These are phyloP conservation scores for Penicillium soppii DNA, from an alignment of 495 filamentous ascomycete genomes.

Conservation along the genomic window DNA sequence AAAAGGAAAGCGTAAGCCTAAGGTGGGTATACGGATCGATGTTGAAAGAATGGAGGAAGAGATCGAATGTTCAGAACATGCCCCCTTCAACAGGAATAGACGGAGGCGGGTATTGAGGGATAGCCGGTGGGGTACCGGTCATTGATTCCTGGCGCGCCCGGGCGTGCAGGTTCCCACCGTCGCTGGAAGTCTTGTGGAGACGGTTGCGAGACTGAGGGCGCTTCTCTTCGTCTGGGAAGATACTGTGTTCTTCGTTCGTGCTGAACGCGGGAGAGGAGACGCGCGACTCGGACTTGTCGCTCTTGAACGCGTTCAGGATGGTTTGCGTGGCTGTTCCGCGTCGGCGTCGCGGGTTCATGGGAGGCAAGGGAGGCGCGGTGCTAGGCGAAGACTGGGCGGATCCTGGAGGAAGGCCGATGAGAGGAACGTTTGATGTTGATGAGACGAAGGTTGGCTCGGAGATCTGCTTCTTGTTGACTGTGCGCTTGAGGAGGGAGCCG, in stretches of 20 bases:
- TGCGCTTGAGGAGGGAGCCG: slow-evolving; percentile 53
- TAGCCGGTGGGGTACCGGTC: slow-evolving; percentile 30
- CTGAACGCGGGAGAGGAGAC: slow-evolving; percentile 25
- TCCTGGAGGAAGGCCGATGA: slow-evolving; percentile 58
- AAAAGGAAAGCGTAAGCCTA: slow-evolving; percentile 2
- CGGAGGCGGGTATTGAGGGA: slow-evolving; percentile 40
- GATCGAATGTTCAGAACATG: slow-evolving; percentile 37
- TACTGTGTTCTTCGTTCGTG: slow-evolving; percentile 44
- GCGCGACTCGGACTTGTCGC: slow-evolving; percentile 34
- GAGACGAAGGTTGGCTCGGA: slow-evolving; percentile 83
- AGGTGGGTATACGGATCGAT: slow-evolving; percentile 4
- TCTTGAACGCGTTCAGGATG: slow-evolving; percentile 51
- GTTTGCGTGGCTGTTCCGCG: slow-evolving; percentile 55
- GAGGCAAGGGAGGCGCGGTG: slow-evolving; percentile 58
- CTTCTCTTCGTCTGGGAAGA: slow-evolving; percentile 54
- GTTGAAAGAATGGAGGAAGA: background rate
- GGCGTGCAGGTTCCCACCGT: slow-evolving; percentile 42
- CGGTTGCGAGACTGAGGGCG: slow-evolving; percentile 43
- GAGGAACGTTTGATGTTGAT: slow-evolving; percentile 70
- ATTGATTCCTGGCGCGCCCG: slow-evolving; percentile 43
- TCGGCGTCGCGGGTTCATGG: slow-evolving; percentile 68
- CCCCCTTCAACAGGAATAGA: slow-evolving; percentile 41
- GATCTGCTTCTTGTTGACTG: slow-evolving; percentile 72
- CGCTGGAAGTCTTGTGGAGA: slow-evolving; percentile 54
- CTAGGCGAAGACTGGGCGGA: slow-evolving; percentile 40